Base-by-base conservation (phyloP, 768 basidiomycete genomes). In the Pleurotus tuber-regium region DNA sequence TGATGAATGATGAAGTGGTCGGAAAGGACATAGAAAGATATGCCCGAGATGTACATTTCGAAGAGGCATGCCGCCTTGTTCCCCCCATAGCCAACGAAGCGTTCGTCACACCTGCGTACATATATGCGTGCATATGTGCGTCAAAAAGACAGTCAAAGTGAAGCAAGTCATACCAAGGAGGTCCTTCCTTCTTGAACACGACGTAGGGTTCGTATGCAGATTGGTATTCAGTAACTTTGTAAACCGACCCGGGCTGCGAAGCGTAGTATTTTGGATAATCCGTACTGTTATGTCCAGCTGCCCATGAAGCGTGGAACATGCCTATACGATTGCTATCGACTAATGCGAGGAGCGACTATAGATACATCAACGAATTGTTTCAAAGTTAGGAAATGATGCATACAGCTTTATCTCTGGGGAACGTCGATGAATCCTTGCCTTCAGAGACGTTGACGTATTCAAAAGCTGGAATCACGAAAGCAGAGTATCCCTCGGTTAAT, bases 51-150 rank as follows among this genome's bases (percentile, higher is more conserved):
- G 68, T 91, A 92, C 82, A 95, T 89, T 65, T 92, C 92, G 63
- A 87, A 93, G 30, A 93, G 75, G 62, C 92, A 94, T 8, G 93
- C 92, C 1, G 92, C 92, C 66, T 95, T 95, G 73, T 95, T 95
- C 1, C 84, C 90, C 3, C 92, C 92, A 64, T 94, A 94, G 1
- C 92, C 92, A 40, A 92, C 77, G 61, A 95, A 95, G 28, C 91
- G 80, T 63, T 93, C 91, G 59, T 94, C 91, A 60, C 92, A 94
- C 90, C 90, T 92, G 54, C 36, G n/a, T n/a, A n/a, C n/a, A 52
- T 23, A 35, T 28, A 44, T 54, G 14, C 29, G 31, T 30, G 39
- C 30, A 48, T 5, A n/a, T 9, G 21, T 53, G n/a, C n/a, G n/a
- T n/a, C n/a, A n/a, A n/a, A n/a, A n/a, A n/a, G n/a, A n/a, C n/a